Conservation (phyloP, 2,329 filamentous ascomycete genomes). For the Monilinia fructigena region DNA sequence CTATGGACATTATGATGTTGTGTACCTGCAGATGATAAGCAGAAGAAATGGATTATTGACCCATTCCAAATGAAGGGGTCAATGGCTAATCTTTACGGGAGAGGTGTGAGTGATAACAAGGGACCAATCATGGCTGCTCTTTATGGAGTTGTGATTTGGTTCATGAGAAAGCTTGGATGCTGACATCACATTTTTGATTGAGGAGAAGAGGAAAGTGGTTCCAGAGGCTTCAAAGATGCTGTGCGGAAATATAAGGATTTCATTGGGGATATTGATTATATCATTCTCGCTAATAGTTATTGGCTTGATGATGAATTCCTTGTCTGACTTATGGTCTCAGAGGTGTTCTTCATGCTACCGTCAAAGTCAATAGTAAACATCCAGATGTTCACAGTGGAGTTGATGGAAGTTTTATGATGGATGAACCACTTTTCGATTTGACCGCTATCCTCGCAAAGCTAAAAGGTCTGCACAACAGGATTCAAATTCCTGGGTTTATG, state of each 20-base stretch:
- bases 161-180: constrained; percentile 79
- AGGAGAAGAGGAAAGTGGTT: constrained; percentile 95
- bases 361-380: constrained; percentile 80
- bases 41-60: constrained; percentile 79
- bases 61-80: constrained; percentile 83
- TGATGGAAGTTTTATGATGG: constrained; percentile 86
- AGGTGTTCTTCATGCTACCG: constrained; percentile 88
- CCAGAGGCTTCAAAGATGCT: constrained; percentile 82
- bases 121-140: constrained; percentile 91
- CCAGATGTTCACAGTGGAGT: constrained; percentile 94
- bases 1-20: constrained; percentile 98
- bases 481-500: constrained; percentile 85
- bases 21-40: constrained; percentile 81
- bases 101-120: constrained; percentile 97
- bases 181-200: constrained; percentile 90
- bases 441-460: constrained; percentile 79
- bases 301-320: constrained; percentile 94
- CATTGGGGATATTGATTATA: constrained; percentile 91
- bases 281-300: constrained; percentile 94
- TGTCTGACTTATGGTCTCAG: constrained; percentile 93
- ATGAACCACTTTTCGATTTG: constrained; percentile 89
- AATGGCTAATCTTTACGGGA: constrained; percentile 94
- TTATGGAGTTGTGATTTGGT: constrained; percentile 86
- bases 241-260: constrained; percentile 76
- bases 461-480: constrained; percentile 74